Evolutionary conservation across 1,284 basidiomycete species (phyloP).

Genomic region (Porphyrellus sp.): DNA sequence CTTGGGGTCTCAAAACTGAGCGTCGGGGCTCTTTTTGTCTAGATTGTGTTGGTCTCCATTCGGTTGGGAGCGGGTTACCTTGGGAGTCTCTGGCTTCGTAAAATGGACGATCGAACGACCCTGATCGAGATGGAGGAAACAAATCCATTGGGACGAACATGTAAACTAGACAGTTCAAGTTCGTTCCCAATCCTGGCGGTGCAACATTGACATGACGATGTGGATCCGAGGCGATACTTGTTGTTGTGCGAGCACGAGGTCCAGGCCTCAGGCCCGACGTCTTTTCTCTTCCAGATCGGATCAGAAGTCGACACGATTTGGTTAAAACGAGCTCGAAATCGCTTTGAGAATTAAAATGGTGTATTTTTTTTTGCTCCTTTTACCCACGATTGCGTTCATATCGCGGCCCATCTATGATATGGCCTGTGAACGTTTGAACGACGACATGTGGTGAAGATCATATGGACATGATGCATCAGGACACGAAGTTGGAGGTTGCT

Average conservation of each 20-base stretch:
- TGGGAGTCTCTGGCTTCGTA: background rate
- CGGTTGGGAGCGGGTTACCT: background rate
- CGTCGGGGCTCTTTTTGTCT: constrained; percentile 12
- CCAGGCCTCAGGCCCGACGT: background rate
- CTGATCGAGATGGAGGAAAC: constrained; percentile 8
- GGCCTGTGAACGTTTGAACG: constrained; percentile 12
- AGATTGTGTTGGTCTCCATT: constrained; percentile 5
- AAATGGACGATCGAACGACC: constrained; percentile 9
- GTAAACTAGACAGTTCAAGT: background rate
- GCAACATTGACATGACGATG: background rate
- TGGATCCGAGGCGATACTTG: constrained; percentile 9
- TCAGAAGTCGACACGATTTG: constrained; percentile 31
- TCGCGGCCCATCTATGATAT: constrained; percentile 26
- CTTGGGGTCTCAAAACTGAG: background rate
- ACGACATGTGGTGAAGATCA: constrained; percentile 7
- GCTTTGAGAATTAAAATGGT: background rate
- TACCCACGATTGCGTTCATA: constrained; percentile 26
- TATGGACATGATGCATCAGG: background rate
- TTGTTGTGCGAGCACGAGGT: background rate
- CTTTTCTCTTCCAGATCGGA: constrained; percentile 16
- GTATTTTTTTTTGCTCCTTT: background rate
- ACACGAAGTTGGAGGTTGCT: no score
- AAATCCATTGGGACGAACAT: background rate
- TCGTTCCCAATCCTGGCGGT: constrained; percentile 5
- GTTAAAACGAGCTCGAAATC: constrained; percentile 31